Percentiles rank a stretch among this genome's conserved stretches.
Conservation (phyloP, 1,284 basidiomycete species). For the Agaricales sp. region DNA sequence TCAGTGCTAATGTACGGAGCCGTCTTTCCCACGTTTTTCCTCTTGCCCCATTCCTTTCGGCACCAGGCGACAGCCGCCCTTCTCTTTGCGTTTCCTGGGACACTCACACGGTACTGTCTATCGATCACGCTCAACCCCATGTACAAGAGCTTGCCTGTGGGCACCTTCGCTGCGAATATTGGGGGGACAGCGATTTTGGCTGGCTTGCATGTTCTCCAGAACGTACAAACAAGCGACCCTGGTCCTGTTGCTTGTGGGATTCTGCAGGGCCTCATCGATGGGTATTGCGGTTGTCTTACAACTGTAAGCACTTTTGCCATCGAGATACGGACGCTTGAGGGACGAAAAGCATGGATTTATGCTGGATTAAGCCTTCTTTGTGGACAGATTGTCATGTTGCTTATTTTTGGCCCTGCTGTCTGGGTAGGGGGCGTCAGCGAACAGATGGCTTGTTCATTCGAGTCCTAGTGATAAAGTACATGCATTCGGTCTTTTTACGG, state of each 20-base stretch:
- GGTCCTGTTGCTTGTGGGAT: conserved; percentile 54
- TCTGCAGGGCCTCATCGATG: conserved; percentile 76
- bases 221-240: conserved; percentile 28
- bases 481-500: background rate
- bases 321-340: conserved; percentile 58
- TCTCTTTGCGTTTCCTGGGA: conserved; percentile 84
- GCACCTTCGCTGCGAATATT: conserved; percentile 85
- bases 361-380: conserved; percentile 53
- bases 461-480: conserved; percentile 5
- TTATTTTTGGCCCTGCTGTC: conserved; percentile 68
- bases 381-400: conserved; percentile 65
- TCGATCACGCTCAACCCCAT: conserved; percentile 65
- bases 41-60: conserved; percentile 60
- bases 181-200: conserved; percentile 72
- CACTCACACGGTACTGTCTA: conserved; percentile 77
- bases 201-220: conserved; percentile 63
- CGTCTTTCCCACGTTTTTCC: conserved; percentile 71
- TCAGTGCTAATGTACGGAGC: conserved; percentile 52
- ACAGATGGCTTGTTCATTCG: conserved; percentile 27
- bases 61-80: conserved; percentile 82
- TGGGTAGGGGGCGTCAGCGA: conserved; percentile 41
- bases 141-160: conserved; percentile 63
- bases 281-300: conserved; percentile 92
- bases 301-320: conserved; percentile 92
- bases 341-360: conserved; percentile 57